Evolutionary conservation across 148 eudicot species (phyloP).

Genomic region (Bassia scoparia): DNA sequence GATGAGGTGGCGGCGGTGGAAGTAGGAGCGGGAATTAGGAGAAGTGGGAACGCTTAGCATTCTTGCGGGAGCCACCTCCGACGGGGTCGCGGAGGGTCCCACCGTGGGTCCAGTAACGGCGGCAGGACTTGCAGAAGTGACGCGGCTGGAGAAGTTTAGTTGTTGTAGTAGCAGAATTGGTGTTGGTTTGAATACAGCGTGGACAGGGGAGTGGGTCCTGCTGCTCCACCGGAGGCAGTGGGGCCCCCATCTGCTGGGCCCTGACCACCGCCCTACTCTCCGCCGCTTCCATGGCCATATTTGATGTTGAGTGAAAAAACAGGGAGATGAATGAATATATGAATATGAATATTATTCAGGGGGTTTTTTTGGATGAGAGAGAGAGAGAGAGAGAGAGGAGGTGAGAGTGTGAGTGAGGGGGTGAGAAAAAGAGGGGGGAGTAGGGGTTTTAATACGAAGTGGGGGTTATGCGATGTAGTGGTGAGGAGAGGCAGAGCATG

Average conservation of each 20-base stretch:
- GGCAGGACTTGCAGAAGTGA: slow-evolving; percentile 81
- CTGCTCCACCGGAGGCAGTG: slow-evolving; percentile 36
- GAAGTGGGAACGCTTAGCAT: slow-evolving; percentile 54
- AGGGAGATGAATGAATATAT: background rate
- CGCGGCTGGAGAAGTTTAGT: slow-evolving; percentile 90
- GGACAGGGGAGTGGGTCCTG: slow-evolving; percentile 68
- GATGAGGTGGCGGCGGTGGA: slow-evolving; percentile 9
- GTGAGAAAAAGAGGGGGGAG: background rate
- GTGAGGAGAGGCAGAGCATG: slow-evolving; percentile 16
- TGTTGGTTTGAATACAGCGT: slow-evolving; percentile 61
- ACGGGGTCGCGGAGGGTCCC: slow-evolving; percentile 76
- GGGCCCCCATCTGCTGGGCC: slow-evolving; percentile 31
- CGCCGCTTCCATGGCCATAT: background rate
- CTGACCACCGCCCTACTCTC: slow-evolving; percentile 19
- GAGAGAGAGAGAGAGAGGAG: no score
- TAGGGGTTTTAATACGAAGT: slow-evolving; percentile 6
- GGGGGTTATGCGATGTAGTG: background rate
- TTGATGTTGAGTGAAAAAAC: background rate
- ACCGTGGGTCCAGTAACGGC: slow-evolving; percentile 85
- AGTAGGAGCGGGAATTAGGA: slow-evolving; percentile 11
- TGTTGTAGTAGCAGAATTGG: slow-evolving; percentile 88
- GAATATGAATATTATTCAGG: background rate
- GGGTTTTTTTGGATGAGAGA: background rate
- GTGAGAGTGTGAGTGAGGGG: background rate
- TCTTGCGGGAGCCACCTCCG: slow-evolving; percentile 66